Evolutionary conservation across 2,329 filamentous ascomycete genomes (phyloP).

Genomic region (Penicillium sumatraense): DNA sequence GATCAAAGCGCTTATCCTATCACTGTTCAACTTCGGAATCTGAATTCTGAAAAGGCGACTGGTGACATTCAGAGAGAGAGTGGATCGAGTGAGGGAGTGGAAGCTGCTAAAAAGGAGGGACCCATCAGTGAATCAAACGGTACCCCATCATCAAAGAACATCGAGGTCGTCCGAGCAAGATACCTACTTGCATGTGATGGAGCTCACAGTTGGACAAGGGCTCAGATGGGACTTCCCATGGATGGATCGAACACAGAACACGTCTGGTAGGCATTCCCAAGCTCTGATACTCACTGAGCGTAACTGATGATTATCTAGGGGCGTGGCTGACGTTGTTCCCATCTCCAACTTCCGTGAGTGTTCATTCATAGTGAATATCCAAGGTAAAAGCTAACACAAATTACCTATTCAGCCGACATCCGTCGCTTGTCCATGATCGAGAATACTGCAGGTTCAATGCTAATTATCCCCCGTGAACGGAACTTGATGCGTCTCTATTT

Average conservation of each 20-base stretch:
- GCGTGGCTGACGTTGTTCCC: conserved; percentile 20
- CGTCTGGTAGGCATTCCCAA: no score
- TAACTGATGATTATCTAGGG: no score
- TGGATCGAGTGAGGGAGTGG: not conserved
- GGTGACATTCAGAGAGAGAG: no score
- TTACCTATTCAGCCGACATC: no score
- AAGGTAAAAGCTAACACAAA: no score
- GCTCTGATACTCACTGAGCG: no score
- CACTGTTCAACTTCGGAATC: conserved; percentile 61
- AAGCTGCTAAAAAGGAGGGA: no score
- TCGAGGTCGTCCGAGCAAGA: no score
- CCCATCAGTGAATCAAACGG: no score
- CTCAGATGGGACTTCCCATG: conserved; percentile 18
- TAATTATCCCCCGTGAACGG: conserved; percentile 69
- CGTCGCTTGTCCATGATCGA: conserved; percentile 64
- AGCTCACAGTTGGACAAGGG: conserved; percentile 27
- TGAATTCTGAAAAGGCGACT: conserved; percentile 62
- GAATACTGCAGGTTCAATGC: conserved; percentile 57
- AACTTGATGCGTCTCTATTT: conserved; percentile 69
- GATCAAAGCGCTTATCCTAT: conserved; percentile 62
- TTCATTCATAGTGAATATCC: no score
- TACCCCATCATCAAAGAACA: no score
- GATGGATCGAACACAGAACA: conserved; percentile 21
- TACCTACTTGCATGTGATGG: conserved; percentile 30
- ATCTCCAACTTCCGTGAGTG: conserved; percentile 58